A percentile compares a stretch with the other conserved stretches of the same genome.
Evolutionary conservation across 1,284 basidiomycete genomes (phyloP).

Genomic region (Termitomyces sp.): DNA sequence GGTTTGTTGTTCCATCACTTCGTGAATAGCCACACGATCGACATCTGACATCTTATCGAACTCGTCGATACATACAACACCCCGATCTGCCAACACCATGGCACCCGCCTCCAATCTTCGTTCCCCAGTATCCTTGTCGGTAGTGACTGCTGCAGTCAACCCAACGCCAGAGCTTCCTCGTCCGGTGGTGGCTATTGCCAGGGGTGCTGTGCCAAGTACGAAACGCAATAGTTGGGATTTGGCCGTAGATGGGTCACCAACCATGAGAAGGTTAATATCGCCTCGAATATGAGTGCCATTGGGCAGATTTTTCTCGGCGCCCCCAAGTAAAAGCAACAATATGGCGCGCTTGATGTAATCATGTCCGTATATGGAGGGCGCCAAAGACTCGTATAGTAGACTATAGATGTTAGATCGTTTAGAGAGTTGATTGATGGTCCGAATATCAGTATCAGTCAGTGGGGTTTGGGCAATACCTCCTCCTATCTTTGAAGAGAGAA

Average conservation of each 20-base stretch:
- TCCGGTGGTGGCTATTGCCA: slow-evolving; percentile 98
- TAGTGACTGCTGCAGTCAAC: slow-evolving; percentile 99
- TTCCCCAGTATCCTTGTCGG: slow-evolving; percentile 96
- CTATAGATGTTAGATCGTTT: slow-evolving; percentile 85
- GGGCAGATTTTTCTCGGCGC: slow-evolving; percentile 95
- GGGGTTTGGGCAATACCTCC: slow-evolving; percentile 94
- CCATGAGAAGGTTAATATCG: slow-evolving; percentile 99
- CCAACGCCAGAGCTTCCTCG: slow-evolving; percentile 97
- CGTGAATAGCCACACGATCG: slow-evolving; percentile 99
- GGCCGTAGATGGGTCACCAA: slow-evolving; percentile 97
- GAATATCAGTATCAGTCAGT: slow-evolving; percentile 92
- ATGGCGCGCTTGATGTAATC: slow-evolving; percentile 96
- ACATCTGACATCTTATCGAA: slow-evolving; percentile 99
- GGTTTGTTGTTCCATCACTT: slow-evolving; percentile 99
- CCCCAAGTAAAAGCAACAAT: slow-evolving; percentile 88
- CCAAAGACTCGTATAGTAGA: slow-evolving; percentile 90
- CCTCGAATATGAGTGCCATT: slow-evolving; percentile 99
- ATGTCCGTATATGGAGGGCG: slow-evolving; percentile 96
- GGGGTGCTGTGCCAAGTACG: slow-evolving; percentile 91
- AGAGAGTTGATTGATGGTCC: slow-evolving; percentile 92
- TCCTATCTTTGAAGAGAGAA: slow-evolving; percentile 95
- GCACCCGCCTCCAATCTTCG: slow-evolving; percentile 96
- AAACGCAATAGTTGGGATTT: slow-evolving; percentile 98
- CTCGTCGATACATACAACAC: slow-evolving; percentile 99
- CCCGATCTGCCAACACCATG: slow-evolving; percentile 99